Evolutionary conservation across 768 basidiomycete species (phyloP).

Genomic region (Russula lepida): DNA sequence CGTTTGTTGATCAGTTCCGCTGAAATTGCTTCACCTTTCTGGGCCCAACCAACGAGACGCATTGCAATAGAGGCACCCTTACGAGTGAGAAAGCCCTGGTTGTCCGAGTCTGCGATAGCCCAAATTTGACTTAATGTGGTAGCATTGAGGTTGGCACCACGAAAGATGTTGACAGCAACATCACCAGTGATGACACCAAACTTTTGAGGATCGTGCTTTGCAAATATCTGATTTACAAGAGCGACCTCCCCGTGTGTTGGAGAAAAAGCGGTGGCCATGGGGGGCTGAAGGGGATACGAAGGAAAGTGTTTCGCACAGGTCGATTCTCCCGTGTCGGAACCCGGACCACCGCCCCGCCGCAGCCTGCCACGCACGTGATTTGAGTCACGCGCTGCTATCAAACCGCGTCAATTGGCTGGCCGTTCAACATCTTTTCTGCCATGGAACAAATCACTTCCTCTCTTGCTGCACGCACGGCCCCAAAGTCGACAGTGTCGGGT

Average conservation of each 20-base stretch:
- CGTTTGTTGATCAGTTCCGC: slow-evolving; percentile 60
- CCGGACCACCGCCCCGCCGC: not conserved
- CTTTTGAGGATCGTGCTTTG: slow-evolving; percentile 65
- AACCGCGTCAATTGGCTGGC: not conserved
- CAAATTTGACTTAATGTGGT: slow-evolving; percentile 86
- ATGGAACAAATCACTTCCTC: slow-evolving; percentile 73
- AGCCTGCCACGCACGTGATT: not conserved
- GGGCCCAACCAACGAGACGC: slow-evolving; percentile 89
- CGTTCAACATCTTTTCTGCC: not conserved
- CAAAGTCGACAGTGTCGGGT: slow-evolving; percentile 49
- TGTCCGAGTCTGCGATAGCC: slow-evolving; percentile 85
- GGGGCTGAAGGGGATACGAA: not conserved
- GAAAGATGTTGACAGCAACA: slow-evolving; percentile 79
- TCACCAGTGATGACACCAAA: slow-evolving; percentile 84
- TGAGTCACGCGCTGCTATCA: not conserved
- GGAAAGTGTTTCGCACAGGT: not conserved
- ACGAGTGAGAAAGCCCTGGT: slow-evolving; percentile 85
- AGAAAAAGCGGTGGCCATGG: slow-evolving; percentile 37
- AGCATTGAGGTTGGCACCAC: slow-evolving; percentile 72
- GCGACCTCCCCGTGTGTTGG: slow-evolving; percentile 43
- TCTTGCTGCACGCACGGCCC: slow-evolving; percentile 44
- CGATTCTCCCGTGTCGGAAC: no score
- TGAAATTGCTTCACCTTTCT: slow-evolving; percentile 68
- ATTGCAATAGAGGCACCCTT: slow-evolving; percentile 84
- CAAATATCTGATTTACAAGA: slow-evolving; percentile 67